phyloP scores from a whole-genome alignment of 2,329 filamentous ascomycete genomes.

The Cyanodermella asteris region DNA sequence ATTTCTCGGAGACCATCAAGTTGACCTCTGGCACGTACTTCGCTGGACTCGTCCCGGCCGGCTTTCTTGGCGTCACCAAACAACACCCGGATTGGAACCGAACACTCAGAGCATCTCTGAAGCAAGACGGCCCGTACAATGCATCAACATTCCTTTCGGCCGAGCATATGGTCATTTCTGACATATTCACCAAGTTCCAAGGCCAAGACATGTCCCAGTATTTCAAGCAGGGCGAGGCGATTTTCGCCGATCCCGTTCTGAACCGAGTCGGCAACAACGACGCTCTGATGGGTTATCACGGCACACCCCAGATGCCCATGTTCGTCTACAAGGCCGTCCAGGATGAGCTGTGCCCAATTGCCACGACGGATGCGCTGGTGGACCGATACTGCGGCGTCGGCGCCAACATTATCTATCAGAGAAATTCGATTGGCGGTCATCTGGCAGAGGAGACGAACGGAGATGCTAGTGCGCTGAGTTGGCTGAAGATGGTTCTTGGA shows the following conservation, averaged over 20 bases:
- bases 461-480: no score
- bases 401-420: constrained; percentile 21
- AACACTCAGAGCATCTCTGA: not conserved
- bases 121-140: constrained; percentile 2
- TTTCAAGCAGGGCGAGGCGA: constrained; percentile 2
- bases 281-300: constrained; percentile 16
- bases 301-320: constrained; percentile 24
- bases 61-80: constrained; percentile 11
- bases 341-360: constrained; percentile 24
- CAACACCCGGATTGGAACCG: constrained; percentile 11
- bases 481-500: no score
- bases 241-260: not conserved
- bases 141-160: constrained; percentile 5
- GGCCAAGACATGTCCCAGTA: constrained; percentile 10
- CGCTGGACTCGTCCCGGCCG: constrained; percentile 16
- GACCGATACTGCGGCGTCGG: constrained; percentile 19
- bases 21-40: constrained; percentile 13
- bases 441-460: no score
- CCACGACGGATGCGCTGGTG: constrained; percentile 23
- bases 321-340: constrained; percentile 28
- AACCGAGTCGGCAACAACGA: not conserved
- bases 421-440: constrained; percentile 24
- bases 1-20: constrained; percentile 17
- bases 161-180: constrained; percentile 7
- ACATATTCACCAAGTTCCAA: constrained; percentile 8